These are phyloP conservation scores for Morella rubra DNA, from an alignment of 306 rosid species.

Conservation along the genomic window DNA sequence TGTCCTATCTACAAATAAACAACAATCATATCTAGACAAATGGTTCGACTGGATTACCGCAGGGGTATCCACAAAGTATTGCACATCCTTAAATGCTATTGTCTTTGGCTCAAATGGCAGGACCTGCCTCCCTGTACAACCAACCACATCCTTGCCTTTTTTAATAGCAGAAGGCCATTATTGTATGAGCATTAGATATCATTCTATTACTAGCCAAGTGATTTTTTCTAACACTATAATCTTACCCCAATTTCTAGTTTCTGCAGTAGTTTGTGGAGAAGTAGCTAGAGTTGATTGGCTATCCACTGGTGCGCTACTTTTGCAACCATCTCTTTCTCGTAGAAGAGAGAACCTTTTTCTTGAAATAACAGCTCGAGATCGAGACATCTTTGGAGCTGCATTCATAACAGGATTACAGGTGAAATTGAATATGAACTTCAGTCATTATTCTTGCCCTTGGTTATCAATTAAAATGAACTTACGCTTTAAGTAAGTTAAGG, in stretches of 20 bases:
- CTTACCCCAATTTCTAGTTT: constrained; percentile 44
- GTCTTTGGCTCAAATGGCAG: constrained; percentile 49
- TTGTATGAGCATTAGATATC: neutral
- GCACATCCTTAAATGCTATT: constrained; percentile 56
- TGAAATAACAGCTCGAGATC: constrained; percentile 53
- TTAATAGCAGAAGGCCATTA: neutral
- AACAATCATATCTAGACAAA: constrained; percentile 8
- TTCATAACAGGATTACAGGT: constrained; percentile 30
- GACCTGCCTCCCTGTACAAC: constrained; percentile 49
- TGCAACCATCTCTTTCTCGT: constrained; percentile 28
- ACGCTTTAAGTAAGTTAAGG: constrained; percentile 54
- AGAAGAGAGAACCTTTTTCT: constrained; percentile 42
- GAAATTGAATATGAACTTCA: constrained; percentile 12
- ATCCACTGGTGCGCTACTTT: constrained; percentile 28
- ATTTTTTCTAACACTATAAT: constrained; percentile 1
- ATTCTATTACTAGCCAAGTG: neutral
- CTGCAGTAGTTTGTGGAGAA: constrained; percentile 33
- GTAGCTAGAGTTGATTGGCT: constrained; percentile 41
- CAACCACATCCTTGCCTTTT: constrained; percentile 18
- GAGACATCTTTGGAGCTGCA: constrained; percentile 54
- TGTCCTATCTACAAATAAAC: constrained; percentile 22
- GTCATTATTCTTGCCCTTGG: constrained; percentile 12
- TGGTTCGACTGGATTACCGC: constrained; percentile 39
- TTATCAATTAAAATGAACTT: constrained; percentile 29
- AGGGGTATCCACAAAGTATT: constrained; percentile 56